Evolutionary conservation across 1,284 basidiomycete species (phyloP).

Genomic region (Ustanciosporium gigantosporum): DNA sequence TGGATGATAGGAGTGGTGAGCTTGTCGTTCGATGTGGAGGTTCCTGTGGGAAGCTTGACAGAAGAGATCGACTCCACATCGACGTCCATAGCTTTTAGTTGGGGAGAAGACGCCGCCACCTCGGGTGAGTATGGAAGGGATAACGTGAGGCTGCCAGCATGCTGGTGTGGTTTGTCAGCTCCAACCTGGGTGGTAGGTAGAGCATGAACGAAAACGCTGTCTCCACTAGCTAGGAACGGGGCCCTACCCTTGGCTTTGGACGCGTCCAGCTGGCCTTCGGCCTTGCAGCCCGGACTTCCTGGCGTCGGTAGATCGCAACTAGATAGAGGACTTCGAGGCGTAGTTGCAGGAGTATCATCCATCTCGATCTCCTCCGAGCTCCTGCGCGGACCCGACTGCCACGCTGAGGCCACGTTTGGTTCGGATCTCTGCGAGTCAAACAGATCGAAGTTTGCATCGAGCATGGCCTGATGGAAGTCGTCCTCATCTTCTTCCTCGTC

Average conservation of each 20-base stretch:
- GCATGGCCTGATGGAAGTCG: slow-evolving; percentile 57
- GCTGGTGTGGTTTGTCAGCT: slow-evolving; percentile 30
- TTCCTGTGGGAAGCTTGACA: not conserved
- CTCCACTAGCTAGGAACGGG: slow-evolving; percentile 4
- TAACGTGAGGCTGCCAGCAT: slow-evolving; percentile 45
- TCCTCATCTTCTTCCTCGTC: slow-evolving; percentile 51
- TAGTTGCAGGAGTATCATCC: slow-evolving; percentile 46
- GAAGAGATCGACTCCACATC: not conserved
- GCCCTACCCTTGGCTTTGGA: slow-evolving; percentile 4
- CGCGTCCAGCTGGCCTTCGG: slow-evolving; percentile 4
- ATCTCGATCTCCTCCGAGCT: slow-evolving; percentile 29
- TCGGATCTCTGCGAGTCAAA: slow-evolving; percentile 34
- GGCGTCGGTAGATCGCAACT: slow-evolving; percentile 30
- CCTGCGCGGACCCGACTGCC: slow-evolving; percentile 5
- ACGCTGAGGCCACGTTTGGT: not conserved
- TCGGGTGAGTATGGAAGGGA: slow-evolving; percentile 43
- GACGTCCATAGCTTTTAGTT: slow-evolving; percentile 14
- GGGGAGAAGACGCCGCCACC: slow-evolving; percentile 19
- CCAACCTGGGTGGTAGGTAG: slow-evolving; percentile 42
- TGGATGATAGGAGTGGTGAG: slow-evolving; percentile 31
- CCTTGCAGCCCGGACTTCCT: slow-evolving; percentile 26
- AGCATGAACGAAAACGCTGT: slow-evolving; percentile 50
- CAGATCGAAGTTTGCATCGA: slow-evolving; percentile 50
- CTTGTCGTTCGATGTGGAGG: slow-evolving; percentile 1
- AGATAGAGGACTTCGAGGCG: slow-evolving; percentile 40